phyloP scores from a whole-genome alignment of 805 yeast genomes.

The Jamesozyma lodderae region DNA sequence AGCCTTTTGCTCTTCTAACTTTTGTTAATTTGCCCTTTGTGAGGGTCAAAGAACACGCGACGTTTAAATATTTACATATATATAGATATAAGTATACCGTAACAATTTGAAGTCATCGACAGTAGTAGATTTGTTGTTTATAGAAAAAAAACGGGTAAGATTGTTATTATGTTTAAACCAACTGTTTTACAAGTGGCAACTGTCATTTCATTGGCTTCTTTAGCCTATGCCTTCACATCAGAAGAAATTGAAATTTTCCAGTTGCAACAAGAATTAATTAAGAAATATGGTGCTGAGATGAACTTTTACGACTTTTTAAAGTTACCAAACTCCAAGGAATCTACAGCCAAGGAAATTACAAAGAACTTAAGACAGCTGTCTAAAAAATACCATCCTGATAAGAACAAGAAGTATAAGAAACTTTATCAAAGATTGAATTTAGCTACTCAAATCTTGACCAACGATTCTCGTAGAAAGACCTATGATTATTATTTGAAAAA shows the following conservation, averaged over 20 bases:
- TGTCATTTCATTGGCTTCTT: conserved; percentile 14
- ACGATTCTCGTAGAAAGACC: conserved; percentile 49
- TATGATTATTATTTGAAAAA: conserved; percentile 76
- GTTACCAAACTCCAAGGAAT: conserved; percentile 32
- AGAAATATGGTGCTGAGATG: conserved; percentile 51
- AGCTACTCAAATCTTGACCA: conserved; percentile 64
- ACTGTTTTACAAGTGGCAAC: neutral
- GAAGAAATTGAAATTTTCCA: conserved; percentile 77
- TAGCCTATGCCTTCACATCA: conserved; percentile 43
- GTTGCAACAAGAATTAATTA: conserved; percentile 52
- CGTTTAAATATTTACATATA: neutral
- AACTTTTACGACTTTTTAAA: conserved; percentile 65
- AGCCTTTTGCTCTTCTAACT: neutral
- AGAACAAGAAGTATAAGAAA: conserved; percentile 41
- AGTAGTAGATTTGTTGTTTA: no score
- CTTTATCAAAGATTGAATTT: conserved; percentile 66
- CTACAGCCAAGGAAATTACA: conserved; percentile 45
- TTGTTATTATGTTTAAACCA: conserved; percentile 5
- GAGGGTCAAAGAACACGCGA: neutral
- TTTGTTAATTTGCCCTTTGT: neutral
- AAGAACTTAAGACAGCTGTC: conserved; percentile 66
- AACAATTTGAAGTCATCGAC: no score
- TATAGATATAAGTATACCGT: neutral
- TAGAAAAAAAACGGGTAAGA: no score
- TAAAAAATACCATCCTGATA: conserved; percentile 79